phyloP scores from a whole-genome alignment of 164 flowering plant genomes.

The Chimonanthus salicifolius region DNA sequence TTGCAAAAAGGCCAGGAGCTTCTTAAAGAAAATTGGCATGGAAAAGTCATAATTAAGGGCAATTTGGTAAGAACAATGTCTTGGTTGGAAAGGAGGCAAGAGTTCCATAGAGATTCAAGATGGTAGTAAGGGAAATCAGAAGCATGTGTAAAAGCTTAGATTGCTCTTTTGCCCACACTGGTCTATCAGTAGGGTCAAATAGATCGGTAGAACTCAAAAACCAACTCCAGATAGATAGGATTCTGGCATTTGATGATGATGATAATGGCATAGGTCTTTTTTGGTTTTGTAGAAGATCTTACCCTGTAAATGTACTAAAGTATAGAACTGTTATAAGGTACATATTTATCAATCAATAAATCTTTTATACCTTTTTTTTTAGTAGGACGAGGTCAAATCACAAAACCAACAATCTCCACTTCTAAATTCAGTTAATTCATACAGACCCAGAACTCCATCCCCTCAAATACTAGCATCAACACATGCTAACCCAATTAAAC shows the following conservation, averaged over 20 bases:
- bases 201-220: no score
- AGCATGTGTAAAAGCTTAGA: not conserved
- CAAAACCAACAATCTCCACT: not conserved
- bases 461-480: not conserved
- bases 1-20: not conserved
- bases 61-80: not conserved
- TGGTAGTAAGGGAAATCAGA: not conserved
- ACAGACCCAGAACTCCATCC: not conserved
- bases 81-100: not conserved
- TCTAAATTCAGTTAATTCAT: no score
- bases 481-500: not conserved
- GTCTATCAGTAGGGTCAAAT: no score
- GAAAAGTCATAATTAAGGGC: not conserved
- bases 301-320: no score
- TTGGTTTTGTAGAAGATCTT: no score
- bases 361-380: no score
- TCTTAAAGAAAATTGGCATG: not conserved
- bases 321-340: no score
- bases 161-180: not conserved
- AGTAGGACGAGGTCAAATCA: not conserved
- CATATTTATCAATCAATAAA: no score
- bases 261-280: not conserved
- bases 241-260: not conserved
- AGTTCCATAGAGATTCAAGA: no score
- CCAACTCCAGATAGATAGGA: no score